Evolutionary conservation across 148 eudicot genomes (phyloP), one percentile per base, ranked within the genome.

Genomic region (Rhododendron kiyosumense): DNA sequence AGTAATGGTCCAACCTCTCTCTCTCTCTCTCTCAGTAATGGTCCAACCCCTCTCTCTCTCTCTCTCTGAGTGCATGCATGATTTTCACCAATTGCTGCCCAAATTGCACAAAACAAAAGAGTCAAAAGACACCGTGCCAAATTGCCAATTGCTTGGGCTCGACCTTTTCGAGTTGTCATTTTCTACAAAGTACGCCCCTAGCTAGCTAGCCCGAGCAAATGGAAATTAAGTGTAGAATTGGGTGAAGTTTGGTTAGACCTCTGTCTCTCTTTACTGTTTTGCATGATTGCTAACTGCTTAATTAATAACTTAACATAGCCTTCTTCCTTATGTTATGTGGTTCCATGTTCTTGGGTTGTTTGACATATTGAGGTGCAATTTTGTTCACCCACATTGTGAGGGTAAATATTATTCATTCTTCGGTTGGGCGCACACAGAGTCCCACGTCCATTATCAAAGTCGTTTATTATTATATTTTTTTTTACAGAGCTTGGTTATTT

Each of bases 1-100:
- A 67, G 38, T 61, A 45, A 83, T 67, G 78, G 85, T 83, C 84
- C 54, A 77, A 63, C 12, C 5, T 61, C 34, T 81, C 83, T 77
- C 52, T 52, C 3, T 52, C 73, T 43, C 75, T 74, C 74, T 73
- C 30, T 43, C 76, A 32, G 34, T 32, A 32, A 32, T 32, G 34
- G 34, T 28, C 24, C n/a, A n/a, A n/a, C 28, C 83, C 22, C 34
- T 24, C 45, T n/a, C 74, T 69, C 26, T 22, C 73, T 65, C 73
- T 65, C 73, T 65, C 28, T 65, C 79, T 41, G 5, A 4, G 11
- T 46, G 41, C 41, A 45, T 46, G 41, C 41, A 45, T 51, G 52
- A 80, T 28, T 46, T 84, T 87, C 84, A 77, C 4, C 51, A 34
- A 79, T 32, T 12, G 22, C 71, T 78, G 59, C 81, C 86, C 86